A percentile compares a stretch with the other conserved stretches of the same genome.
These are phyloP conservation scores for Hygrophila difformis DNA, from an alignment of 257 asterid species.

Conservation along the genomic window DNA sequence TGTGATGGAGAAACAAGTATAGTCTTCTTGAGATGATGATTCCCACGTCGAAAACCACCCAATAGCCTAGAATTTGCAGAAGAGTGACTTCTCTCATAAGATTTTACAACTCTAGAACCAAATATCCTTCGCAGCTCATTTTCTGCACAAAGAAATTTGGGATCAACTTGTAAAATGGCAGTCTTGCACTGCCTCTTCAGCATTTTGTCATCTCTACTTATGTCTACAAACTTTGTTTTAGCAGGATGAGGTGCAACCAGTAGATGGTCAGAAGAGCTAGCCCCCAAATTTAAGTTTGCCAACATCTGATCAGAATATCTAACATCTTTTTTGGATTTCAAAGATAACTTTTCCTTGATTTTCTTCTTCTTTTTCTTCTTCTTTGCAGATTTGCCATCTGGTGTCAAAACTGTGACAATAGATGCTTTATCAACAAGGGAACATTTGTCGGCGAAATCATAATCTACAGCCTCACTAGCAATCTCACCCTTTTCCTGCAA, in stretches of 20 bases:
- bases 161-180: conserved; percentile 63
- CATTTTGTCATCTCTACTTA: conserved; percentile 22
- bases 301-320: conserved; percentile 23
- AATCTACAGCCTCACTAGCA: conserved; percentile 22
- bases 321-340: conserved; percentile 20
- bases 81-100: conserved; percentile 52
- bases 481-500: conserved; percentile 42
- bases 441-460: conserved; percentile 16
- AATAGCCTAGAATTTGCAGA: conserved; percentile 52
- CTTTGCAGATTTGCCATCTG: conserved; percentile 51
- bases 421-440: conserved; percentile 23
- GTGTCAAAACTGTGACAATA: conserved; percentile 14
- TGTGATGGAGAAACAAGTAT: conserved; percentile 77
- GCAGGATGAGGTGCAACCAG: conserved; percentile 21
- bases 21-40: conserved; percentile 58
- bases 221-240: conserved; percentile 22
- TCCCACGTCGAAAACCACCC: conserved; percentile 70
- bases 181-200: conserved; percentile 31
- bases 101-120: conserved; percentile 80
- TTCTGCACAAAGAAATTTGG: conserved; percentile 76
- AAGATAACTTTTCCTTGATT: conserved; percentile 21
- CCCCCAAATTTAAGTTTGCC: conserved; percentile 40
- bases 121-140: conserved; percentile 89
- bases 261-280: conserved; percentile 36
- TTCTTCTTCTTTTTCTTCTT: conserved; percentile 64